Conservation (phyloP, 768 basidiomycete species). For the Leccinum olivaceopallidum region DNA sequence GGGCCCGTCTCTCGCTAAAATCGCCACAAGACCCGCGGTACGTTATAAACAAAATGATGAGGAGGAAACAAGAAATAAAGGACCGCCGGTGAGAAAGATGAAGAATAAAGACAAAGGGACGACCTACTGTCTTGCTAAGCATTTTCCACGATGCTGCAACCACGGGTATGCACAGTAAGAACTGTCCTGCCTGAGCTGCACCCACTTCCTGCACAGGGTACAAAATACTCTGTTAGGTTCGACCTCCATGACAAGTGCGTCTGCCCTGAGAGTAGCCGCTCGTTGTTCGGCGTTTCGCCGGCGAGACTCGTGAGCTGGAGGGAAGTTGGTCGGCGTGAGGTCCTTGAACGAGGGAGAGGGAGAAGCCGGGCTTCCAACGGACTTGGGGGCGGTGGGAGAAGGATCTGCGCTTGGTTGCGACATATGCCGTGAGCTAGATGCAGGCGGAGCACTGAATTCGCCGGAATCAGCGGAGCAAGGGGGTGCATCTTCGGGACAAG, state of each 20-base stretch:
- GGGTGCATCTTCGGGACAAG: conserved; percentile 24
- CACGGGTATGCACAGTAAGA: conserved; percentile 83
- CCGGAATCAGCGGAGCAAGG: conserved; percentile 32
- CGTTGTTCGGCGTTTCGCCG: conserved; percentile 79
- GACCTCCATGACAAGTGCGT: conserved; percentile 63
- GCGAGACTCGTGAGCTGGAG: conserved; percentile 63
- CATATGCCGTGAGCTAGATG: conserved; percentile 26
- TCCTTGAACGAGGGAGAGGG: conserved; percentile 52
- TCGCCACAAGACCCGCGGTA: not conserved
- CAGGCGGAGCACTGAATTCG: conserved; percentile 18
- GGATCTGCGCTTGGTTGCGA: conserved; percentile 13
- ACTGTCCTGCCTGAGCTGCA: conserved; percentile 76
- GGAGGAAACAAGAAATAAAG: not conserved
- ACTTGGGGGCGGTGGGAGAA: conserved; percentile 8
- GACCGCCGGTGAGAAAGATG: conserved; percentile 12
- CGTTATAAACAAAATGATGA: conserved; percentile 6
- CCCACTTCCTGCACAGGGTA: conserved; percentile 76
- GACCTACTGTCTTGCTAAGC: conserved; percentile 68
- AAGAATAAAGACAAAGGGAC: not conserved
- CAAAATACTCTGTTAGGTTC: conserved; percentile 79
- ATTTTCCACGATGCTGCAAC: conserved; percentile 77
- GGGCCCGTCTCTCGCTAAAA: conserved; percentile 53
- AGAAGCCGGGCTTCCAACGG: conserved; percentile 27
- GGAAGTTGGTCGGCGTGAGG: conserved; percentile 56
- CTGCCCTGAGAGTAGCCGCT: conserved; percentile 66